These are phyloP conservation scores for Elasticomyces elasticus DNA, from an alignment of 495 filamentous ascomycete genomes.

Conservation along the genomic window DNA sequence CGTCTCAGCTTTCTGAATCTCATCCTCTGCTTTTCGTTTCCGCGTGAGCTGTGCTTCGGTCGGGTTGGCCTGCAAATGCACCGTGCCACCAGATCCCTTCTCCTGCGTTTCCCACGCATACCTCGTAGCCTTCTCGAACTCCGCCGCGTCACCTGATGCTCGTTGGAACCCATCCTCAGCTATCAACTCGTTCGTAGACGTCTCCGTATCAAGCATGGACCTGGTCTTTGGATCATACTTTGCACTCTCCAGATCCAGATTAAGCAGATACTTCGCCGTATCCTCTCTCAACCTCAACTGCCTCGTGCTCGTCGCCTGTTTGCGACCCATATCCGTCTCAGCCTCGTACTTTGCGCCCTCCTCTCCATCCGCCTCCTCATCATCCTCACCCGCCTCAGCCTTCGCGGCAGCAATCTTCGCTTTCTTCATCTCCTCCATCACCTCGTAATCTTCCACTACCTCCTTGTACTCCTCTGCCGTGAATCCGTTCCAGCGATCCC, in stretches of 20 bases:
- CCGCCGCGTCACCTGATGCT: conserved; percentile 83
- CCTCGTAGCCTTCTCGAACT: conserved; percentile 79
- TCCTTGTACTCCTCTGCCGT: conserved; percentile 75
- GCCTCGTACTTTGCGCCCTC: conserved; percentile 80
- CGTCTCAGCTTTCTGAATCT: conserved; percentile 54
- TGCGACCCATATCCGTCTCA: conserved; percentile 90
- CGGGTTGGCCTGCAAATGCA: conserved; percentile 91
- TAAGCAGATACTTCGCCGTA: conserved; percentile 94
- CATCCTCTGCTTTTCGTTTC: conserved; percentile 65
- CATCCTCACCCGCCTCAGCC: conserved; percentile 21
- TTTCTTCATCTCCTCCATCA: conserved; percentile 67
- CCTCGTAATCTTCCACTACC: conserved; percentile 79
- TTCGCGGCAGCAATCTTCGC: conserved; percentile 40
- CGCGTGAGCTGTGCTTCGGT: conserved; percentile 79
- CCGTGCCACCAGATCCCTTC: conserved; percentile 55
- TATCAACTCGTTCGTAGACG: conserved; percentile 73
- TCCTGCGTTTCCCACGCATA: conserved; percentile 97
- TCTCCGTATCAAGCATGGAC: conserved; percentile 81
- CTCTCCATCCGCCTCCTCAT: conserved; percentile 44
- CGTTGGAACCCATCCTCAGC: conserved; percentile 91
- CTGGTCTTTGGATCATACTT: conserved; percentile 98
- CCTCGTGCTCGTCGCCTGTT: conserved; percentile 79
- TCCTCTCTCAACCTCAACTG: conserved; percentile 91
- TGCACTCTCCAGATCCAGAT: conserved; percentile 88
- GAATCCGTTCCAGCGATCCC: conserved; percentile 95